Evolutionary conservation across 2,329 filamentous ascomycete species (phyloP).

Genomic region (Bretziella fagacearum): DNA sequence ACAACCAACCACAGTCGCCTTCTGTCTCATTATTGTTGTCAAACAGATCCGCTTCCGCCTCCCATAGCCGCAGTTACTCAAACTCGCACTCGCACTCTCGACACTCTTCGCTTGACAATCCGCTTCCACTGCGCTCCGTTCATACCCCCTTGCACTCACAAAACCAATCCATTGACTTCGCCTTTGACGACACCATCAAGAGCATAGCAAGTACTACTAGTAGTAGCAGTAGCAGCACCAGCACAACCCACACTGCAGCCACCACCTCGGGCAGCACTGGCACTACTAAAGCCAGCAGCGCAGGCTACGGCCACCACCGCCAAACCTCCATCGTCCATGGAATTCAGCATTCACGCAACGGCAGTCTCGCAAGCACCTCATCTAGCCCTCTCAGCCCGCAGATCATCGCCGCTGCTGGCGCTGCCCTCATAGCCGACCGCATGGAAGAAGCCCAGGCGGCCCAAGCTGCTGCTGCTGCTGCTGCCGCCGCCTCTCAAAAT

Average conservation of each 20-base stretch:
- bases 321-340: slow-evolving; percentile 97
- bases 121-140: slow-evolving; percentile 21
- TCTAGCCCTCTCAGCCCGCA: slow-evolving; percentile 79
- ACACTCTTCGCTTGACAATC: slow-evolving; percentile 41
- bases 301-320: slow-evolving; percentile 68
- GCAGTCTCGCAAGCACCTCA: slow-evolving; percentile 63
- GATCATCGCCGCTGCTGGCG: slow-evolving; percentile 55
- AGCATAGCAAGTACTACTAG: slow-evolving; percentile 1
- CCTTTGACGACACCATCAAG: slow-evolving; percentile 16
- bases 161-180: slow-evolving; percentile 26
- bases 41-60: slow-evolving; percentile 19
- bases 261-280: neutral
- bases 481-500: too few species aligned
- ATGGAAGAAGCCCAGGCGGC: slow-evolving; percentile 25
- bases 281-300: slow-evolving; percentile 30
- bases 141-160: slow-evolving; percentile 19
- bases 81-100: slow-evolving; percentile 39
- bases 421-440: slow-evolving; percentile 34
- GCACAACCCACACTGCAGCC: neutral
- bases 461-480: neutral
- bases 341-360: slow-evolving; percentile 80
- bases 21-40: slow-evolving; percentile 1
- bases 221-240: neutral
- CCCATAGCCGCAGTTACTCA: slow-evolving; percentile 18
- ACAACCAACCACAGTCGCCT: neutral